Base-by-base conservation (phyloP, 257 asterid species). In the Gynochthodes officinalis region DNA sequence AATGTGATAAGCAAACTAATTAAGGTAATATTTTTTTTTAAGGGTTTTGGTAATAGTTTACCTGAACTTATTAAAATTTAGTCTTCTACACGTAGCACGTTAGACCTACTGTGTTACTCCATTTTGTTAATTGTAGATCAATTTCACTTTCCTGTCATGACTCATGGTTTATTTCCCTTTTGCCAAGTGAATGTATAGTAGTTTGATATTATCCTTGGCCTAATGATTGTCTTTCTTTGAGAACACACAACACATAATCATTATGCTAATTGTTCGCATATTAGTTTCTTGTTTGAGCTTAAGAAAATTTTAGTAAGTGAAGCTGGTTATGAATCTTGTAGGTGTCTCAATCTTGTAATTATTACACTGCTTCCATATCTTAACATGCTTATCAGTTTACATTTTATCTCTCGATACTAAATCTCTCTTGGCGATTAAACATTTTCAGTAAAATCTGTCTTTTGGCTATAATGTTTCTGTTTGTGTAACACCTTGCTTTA, bases 1-100 rank as follows among this genome's bases (percentile, higher is more conserved):
- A 86, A 91, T 62, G 5, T 94, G 32, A 77, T 93, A 32, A 89
- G 97, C 93, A 89, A 91, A 82, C 73, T 91, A 72, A 82, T 94
- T 67, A 89, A 94, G 97, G 99, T 91, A 86, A 73, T 74, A 7
- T 23, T 49, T 27, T 1, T n/a, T n/a, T n/a, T n/a, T n/a, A n/a
- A n/a, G n/a, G n/a, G n/a, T n/a, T n/a, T n/a, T n/a, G n/a, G n/a
- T n/a, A n/a, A n/a, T n/a, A n/a, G n/a, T n/a, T n/a, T n/a, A n/a
- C n/a, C n/a, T n/a, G n/a, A n/a, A n/a, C n/a, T n/a, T 10, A n/a
- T n/a, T 16, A 7, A 62, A 30, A n/a, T 11, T 3, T 7, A 19
- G 4, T 23, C 2, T 23, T 6, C 4, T 9, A 49, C 16, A 10
- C 13, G 14, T 48, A 18, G 65, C 32, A 0, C 40, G 27, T 14